Conservation (phyloP, 2,329 filamentous ascomycete genomes). For the Beauveria varroae region DNA sequence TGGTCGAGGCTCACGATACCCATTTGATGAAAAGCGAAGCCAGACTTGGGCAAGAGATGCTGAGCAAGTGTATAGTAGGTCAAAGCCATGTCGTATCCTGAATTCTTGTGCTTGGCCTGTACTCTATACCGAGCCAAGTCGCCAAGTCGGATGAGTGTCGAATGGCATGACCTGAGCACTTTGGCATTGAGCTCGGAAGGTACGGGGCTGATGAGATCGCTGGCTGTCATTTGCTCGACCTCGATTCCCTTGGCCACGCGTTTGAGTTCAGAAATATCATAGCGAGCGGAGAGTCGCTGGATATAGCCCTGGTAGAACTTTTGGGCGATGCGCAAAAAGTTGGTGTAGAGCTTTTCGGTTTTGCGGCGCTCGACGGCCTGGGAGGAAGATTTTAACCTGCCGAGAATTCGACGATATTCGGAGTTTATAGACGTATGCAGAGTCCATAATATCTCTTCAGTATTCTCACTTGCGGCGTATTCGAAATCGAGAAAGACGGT, state of each 20-base stretch:
- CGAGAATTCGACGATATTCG: slow-evolving; percentile 65
- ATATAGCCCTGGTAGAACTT: slow-evolving; percentile 85
- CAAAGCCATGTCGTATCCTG: slow-evolving; percentile 71
- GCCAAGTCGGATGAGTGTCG: slow-evolving; percentile 76
- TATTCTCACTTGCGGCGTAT: slow-evolving; percentile 52
- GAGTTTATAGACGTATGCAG: slow-evolving; percentile 70
- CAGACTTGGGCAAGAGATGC: slow-evolving; percentile 69
- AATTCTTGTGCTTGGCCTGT: slow-evolving; percentile 64
- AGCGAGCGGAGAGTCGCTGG: slow-evolving; percentile 61
- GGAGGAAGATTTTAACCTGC: slow-evolving; percentile 43
- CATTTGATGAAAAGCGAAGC: slow-evolving; percentile 82
- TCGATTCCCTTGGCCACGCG: slow-evolving; percentile 35
- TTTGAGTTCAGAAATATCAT: slow-evolving; percentile 44
- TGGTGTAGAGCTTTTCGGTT: slow-evolving; percentile 70
- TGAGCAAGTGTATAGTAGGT: slow-evolving; percentile 80
- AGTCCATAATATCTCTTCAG: slow-evolving; percentile 70
- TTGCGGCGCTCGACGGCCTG: slow-evolving; percentile 62
- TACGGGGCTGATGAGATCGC: slow-evolving; percentile 37
- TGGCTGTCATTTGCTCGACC: slow-evolving; percentile 32
- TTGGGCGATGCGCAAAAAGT: slow-evolving; percentile 81
- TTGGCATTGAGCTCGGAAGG: slow-evolving; percentile 44
- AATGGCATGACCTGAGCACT: slow-evolving; percentile 69
- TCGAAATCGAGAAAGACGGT: slow-evolving; percentile 66
- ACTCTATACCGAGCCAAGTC: slow-evolving; percentile 83
- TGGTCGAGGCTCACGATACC: slow-evolving; percentile 77